Base-by-base conservation (phyloP, 306 rosid species). In the Cucurbita moschata region DNA sequence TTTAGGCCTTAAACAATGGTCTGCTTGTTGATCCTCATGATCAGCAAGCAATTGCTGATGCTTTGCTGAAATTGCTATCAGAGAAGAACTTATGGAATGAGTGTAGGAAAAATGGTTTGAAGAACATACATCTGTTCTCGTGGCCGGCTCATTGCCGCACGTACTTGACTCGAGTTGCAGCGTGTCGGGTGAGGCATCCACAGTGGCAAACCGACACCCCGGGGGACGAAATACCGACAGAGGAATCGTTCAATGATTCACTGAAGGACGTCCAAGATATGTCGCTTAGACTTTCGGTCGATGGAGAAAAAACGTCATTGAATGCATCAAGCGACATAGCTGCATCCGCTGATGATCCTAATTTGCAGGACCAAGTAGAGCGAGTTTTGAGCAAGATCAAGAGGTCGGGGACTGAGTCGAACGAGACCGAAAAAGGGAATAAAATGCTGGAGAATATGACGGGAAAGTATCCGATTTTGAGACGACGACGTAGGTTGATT, bases 101-200 rank as follows among this genome's bases (percentile, higher is more conserved):
- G 8, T 88, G 92, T 67, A 82, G 86, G 80, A 88, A 83, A 71
- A 88, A 86, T 76, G 92, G 92, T 68, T 82, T 83, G 87, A 88
- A 56, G 71, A 80, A 85, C 81, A 88, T 88, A 59, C 92, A 88
- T 79, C 85, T 88, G 42, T 88, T 86, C 77, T 88, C 92, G 7
- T 88, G 92, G 92, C 92, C 90, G 16, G 92, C 84, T 18, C 92
- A 88, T 52, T 88, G 92, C 62, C 88, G 92, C 42, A 88, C 92
- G 58, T 88, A 88, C 82, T 65, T 88, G 78, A 88, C 90, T 15
- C 79, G 92, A 74, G 85, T 88, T 26, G 92, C 88, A 10, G 88
- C 87, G 63, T 88, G 92, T 77, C 88, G 90, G 16, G 86, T 86
- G 87, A 88, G 92, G 71, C 87, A 88, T 78, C 92, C 92, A 8